These are phyloP conservation scores for Tetracladium setigerum DNA, from an alignment of 495 filamentous ascomycete species.

Conservation along the genomic window DNA sequence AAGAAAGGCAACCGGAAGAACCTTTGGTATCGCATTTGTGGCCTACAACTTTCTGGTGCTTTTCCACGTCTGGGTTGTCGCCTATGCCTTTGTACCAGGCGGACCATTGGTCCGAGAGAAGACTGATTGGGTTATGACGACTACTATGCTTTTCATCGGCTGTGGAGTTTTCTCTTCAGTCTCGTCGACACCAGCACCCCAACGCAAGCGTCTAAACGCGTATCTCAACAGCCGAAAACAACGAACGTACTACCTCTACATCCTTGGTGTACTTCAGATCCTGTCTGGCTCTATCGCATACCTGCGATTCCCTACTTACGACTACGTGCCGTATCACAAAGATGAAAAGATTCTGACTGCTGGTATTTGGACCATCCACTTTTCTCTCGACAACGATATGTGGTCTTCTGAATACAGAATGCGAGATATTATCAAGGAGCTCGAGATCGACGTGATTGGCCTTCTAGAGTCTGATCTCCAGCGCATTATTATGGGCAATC, in stretches of 20 bases:
- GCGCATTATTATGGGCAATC: slow-evolving; percentile 99
- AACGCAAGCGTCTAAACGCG: slow-evolving; percentile 24
- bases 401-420: slow-evolving; percentile 94
- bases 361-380: slow-evolving; percentile 99
- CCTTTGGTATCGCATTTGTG: slow-evolving; percentile 82
- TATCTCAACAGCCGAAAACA: slow-evolving; percentile 45
- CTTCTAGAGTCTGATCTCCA: slow-evolving; percentile 91
- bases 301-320: slow-evolving; percentile 87
- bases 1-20: slow-evolving; percentile 62
- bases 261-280: slow-evolving; percentile 60
- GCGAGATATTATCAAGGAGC: slow-evolving; percentile 82
- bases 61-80: slow-evolving; percentile 97
- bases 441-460: slow-evolving; percentile 92
- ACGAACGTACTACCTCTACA: slow-evolving; percentile 64
- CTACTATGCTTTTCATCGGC: slow-evolving; percentile 77
- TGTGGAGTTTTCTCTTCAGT: slow-evolving; percentile 75
- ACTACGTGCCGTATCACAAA: slow-evolving; percentile 84
- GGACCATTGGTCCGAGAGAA: slow-evolving; percentile 88
- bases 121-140: slow-evolving; percentile 89
- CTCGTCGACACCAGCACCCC: slow-evolving; percentile 34
- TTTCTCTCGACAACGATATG: slow-evolving; percentile 98
- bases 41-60: slow-evolving; percentile 87
- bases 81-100: slow-evolving; percentile 98
- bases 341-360: slow-evolving; percentile 81
- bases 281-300: slow-evolving; percentile 76